Evolutionary conservation across 2,329 filamentous ascomycete species (phyloP).

Genomic region (Hymenoscyphus fructigenus): DNA sequence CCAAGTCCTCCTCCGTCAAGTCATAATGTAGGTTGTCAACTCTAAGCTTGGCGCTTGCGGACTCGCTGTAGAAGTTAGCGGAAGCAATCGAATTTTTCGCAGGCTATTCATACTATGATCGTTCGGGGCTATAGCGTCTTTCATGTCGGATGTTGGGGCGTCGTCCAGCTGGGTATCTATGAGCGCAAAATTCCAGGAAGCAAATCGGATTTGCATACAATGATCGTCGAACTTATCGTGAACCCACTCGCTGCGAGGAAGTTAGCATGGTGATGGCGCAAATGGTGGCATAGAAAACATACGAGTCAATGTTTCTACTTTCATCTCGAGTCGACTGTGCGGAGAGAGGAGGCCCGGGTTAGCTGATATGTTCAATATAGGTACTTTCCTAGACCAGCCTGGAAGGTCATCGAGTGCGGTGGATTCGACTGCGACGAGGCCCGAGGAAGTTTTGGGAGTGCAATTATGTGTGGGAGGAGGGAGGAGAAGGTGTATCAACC

Average conservation of each 20-base stretch:
- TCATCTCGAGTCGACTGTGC: slow-evolving; percentile 61
- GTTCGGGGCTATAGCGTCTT: slow-evolving; percentile 35
- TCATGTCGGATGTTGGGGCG: slow-evolving; percentile 26
- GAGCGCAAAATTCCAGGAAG: slow-evolving; percentile 20
- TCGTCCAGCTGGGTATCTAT: slow-evolving; percentile 30
- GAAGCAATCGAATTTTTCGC: background rate
- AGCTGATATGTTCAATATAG: slow-evolving; percentile 46
- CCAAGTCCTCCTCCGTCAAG: slow-evolving; percentile 78
- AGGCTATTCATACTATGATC: slow-evolving; percentile 28
- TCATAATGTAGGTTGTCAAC: slow-evolving; percentile 94
- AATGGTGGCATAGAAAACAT: slow-evolving; percentile 35
- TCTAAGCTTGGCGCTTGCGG: slow-evolving; percentile 67
- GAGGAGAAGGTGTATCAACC: slow-evolving; percentile 39
- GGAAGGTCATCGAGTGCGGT: slow-evolving; percentile 35
- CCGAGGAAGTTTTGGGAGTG: slow-evolving; percentile 39
- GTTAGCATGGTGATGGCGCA: slow-evolving; percentile 7
- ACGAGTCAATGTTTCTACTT: slow-evolving; percentile 70
- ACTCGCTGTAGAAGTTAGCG: slow-evolving; percentile 40
- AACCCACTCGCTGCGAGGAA: slow-evolving; percentile 74
- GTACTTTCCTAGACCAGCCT: slow-evolving; percentile 38
- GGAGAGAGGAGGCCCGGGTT: slow-evolving; percentile 43
- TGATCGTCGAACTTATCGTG: slow-evolving; percentile 86
- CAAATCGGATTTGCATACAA: slow-evolving; percentile 41
- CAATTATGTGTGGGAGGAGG: slow-evolving; percentile 32
- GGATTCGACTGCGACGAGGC: slow-evolving; percentile 30